Percentiles rank a stretch among this genome's conserved stretches.
These are phyloP conservation scores for Stachybotrys elegans DNA, from an alignment of 2,329 filamentous ascomycete species.

Conservation along the genomic window DNA sequence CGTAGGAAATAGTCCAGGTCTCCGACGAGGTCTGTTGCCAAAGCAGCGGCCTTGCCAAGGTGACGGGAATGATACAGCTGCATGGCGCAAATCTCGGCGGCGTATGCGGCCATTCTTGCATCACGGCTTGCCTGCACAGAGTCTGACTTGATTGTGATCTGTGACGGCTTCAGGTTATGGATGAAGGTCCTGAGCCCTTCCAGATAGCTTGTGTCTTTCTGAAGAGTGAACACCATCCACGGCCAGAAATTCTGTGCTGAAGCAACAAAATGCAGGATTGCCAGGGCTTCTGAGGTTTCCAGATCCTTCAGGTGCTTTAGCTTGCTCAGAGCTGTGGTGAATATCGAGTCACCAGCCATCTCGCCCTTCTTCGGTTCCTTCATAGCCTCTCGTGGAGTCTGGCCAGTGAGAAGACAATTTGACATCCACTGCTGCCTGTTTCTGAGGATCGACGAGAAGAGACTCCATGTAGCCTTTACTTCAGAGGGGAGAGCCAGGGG, in stretches of 20 bases:
- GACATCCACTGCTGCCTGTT: slow-evolving; percentile 96
- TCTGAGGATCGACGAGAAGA: slow-evolving; percentile 80
- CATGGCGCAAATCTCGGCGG: slow-evolving; percentile 86
- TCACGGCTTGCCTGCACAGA: slow-evolving; percentile 54
- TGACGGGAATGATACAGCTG: slow-evolving; percentile 84
- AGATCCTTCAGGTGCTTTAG: slow-evolving; percentile 62
- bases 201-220: slow-evolving; percentile 70
- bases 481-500: slow-evolving; percentile 64
- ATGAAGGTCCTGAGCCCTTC: slow-evolving; percentile 67
- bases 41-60: slow-evolving; percentile 57
- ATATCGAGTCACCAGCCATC: slow-evolving; percentile 55
- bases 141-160: slow-evolving; percentile 48
- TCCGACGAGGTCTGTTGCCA: slow-evolving; percentile 67
- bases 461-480: slow-evolving; percentile 70
- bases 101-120: slow-evolving; percentile 70
- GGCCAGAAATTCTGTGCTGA: slow-evolving; percentile 92
- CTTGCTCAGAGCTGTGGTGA: slow-evolving; percentile 67
- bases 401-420: slow-evolving; percentile 84
- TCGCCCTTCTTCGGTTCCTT: slow-evolving; percentile 48
- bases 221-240: slow-evolving; percentile 80
- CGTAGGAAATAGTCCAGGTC: slow-evolving; percentile 76
- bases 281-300: slow-evolving; percentile 60
- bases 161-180: slow-evolving; percentile 47
- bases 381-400: slow-evolving; percentile 72
- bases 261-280: slow-evolving; percentile 81